Conservation (phyloP, 306 rosid species). For the Gillenia trifoliata region DNA sequence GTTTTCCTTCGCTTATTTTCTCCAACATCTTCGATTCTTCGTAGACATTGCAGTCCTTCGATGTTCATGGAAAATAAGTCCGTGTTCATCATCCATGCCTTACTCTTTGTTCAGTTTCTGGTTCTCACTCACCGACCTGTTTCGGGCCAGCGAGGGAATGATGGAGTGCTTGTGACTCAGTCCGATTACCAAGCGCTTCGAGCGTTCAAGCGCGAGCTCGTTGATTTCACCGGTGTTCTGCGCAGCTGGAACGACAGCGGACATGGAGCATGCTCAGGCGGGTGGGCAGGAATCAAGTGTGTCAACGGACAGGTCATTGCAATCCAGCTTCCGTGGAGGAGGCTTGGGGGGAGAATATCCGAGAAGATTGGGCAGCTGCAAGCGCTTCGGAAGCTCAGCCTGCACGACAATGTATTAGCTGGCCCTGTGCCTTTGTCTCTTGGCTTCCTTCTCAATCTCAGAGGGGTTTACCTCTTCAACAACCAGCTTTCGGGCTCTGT, state of each 20-base stretch:
- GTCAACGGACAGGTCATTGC: constrained; percentile 81
- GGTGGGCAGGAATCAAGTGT: constrained; percentile 92
- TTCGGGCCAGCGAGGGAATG: constrained; percentile 40
- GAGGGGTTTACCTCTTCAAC: constrained; percentile 92
- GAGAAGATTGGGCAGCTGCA: constrained; percentile 76
- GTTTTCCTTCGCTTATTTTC: not conserved
- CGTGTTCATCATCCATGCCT: constrained; percentile 13
- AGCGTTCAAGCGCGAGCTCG: constrained; percentile 58
- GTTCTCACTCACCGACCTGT: constrained; percentile 25
- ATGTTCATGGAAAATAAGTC: constrained; percentile 50
- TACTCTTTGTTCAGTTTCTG: constrained; percentile 33
- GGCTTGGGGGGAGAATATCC: constrained; percentile 70
- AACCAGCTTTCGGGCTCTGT: constrained; percentile 78
- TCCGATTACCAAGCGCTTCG: constrained; percentile 59
- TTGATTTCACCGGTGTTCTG: constrained; percentile 57
- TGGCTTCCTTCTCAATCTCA: constrained; percentile 67
- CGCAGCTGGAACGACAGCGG: constrained; percentile 87
- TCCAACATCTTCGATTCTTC: not conserved
- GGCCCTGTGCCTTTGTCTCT: constrained; percentile 67
- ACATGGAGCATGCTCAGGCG: constrained; percentile 75
- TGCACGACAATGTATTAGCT: constrained; percentile 62
- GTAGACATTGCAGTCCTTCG: not conserved
- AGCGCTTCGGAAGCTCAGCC: constrained; percentile 68
- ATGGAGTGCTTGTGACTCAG: constrained; percentile 54
- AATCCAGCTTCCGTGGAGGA: constrained; percentile 92